Percentiles rank a stretch among this genome's conserved stretches.
Conservation (phyloP, 169 alveolate species). For the Plasmodium gaboni region DNA sequence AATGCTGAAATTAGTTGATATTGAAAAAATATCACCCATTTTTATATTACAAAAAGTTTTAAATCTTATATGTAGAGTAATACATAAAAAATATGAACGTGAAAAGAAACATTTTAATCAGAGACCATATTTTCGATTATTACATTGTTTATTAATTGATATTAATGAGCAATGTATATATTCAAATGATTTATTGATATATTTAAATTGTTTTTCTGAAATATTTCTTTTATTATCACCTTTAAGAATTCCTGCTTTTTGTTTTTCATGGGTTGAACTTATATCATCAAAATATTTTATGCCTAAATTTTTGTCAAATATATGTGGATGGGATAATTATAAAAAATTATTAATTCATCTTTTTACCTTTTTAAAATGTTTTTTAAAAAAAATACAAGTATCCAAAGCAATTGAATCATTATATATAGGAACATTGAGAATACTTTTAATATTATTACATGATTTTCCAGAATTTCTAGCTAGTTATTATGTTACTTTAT, state of each 20-base stretch:
- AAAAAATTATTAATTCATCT: constrained; percentile 84
- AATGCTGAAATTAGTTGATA: constrained; percentile 54
- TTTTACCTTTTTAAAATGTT: constrained; percentile 81
- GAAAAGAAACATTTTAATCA: constrained; percentile 54
- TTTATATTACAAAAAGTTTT: constrained; percentile 61
- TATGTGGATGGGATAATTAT: constrained; percentile 87
- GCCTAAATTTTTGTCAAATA: constrained; percentile 89
- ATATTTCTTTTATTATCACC: constrained; percentile 65
- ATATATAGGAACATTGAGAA: constrained; percentile 84
- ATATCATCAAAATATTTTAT: constrained; percentile 83
- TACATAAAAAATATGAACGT: constrained; percentile 50
- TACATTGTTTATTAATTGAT: constrained; percentile 64
- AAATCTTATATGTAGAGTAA: constrained; percentile 59
- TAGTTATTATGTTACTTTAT: constrained; percentile 93
- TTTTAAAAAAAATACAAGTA: constrained; percentile 76
- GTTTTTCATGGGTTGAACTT: constrained; percentile 76
- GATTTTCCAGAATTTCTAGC: constrained; percentile 98
- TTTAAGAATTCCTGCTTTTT: constrained; percentile 61
- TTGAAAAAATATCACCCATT: constrained; percentile 65
- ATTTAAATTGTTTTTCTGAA: constrained; percentile 63
- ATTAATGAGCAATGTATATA: constrained; percentile 34
- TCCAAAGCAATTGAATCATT: constrained; percentile 76
- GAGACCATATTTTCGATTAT: constrained; percentile 75
- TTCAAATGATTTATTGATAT: constrained; percentile 32
- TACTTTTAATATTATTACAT: constrained; percentile 92